phyloP scores from a whole-genome alignment of 2,329 filamentous ascomycete genomes.

The Claviceps maximensis region DNA sequence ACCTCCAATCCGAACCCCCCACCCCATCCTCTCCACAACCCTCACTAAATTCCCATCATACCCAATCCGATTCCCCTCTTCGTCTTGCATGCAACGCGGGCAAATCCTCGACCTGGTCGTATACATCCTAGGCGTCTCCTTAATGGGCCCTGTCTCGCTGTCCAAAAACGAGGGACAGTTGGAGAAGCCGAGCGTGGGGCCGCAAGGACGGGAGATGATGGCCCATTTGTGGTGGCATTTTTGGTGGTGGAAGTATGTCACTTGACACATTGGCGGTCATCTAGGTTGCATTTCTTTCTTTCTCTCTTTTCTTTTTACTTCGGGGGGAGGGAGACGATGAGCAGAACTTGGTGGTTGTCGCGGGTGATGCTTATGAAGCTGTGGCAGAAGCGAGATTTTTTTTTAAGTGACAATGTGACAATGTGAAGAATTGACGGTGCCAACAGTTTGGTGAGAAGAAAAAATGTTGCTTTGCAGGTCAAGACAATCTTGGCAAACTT shows the following conservation, averaged over 20 bases:
- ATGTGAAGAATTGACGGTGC: not conserved
- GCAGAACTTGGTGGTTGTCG: too few species aligned
- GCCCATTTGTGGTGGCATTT: conserved; percentile 41
- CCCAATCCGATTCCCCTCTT: conserved; percentile 12
- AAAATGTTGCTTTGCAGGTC: not conserved
- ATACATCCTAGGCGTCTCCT: conserved; percentile 22
- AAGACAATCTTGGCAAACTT: too few species aligned
- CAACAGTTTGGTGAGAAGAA: not conserved
- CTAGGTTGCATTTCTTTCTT: too few species aligned
- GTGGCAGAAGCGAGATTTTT: too few species aligned
- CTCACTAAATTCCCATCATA: conserved; percentile 37
- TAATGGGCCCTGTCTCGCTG: conserved; percentile 19
- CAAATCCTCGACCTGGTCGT: conserved; percentile 25
- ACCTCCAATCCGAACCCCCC: conserved; percentile 33
- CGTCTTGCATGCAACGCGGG: conserved; percentile 28
- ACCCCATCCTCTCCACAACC: conserved; percentile 30
- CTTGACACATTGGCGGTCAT: conserved; percentile 29
- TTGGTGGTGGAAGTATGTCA: conserved; percentile 34
- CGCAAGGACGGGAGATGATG: conserved; percentile 32
- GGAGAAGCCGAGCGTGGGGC: conserved; percentile 35
- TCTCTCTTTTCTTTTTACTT: too few species aligned
- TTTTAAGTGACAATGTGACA: not conserved
- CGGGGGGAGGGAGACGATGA: too few species aligned
- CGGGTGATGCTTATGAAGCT: too few species aligned
- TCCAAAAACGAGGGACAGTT: conserved; percentile 30